Conservation (phyloP, 2,329 filamentous ascomycete species). For the Pleurostoma richardsiae region DNA sequence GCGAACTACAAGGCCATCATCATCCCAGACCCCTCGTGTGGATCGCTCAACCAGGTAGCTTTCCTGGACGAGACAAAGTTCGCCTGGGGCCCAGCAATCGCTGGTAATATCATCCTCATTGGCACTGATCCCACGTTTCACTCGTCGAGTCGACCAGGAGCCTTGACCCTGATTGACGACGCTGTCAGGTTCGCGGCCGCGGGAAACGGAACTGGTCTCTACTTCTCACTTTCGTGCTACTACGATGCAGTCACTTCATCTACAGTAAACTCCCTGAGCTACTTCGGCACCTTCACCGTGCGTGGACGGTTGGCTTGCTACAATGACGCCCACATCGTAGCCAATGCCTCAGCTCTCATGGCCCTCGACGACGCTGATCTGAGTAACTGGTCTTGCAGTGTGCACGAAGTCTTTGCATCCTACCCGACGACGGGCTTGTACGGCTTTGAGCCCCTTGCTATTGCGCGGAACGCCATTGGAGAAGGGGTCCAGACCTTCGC, state of each 20-base stretch:
- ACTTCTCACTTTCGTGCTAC: slow-evolving; percentile 36
- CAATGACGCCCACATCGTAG: slow-evolving; percentile 33
- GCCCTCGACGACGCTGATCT: slow-evolving; percentile 28
- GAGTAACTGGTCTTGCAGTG: slow-evolving; percentile 35
- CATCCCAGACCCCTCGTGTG: slow-evolving; percentile 31
- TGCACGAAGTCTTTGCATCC: slow-evolving; percentile 32
- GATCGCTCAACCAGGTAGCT: slow-evolving; percentile 18
- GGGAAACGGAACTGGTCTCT: slow-evolving; percentile 28
- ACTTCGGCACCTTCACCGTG: slow-evolving; percentile 32
- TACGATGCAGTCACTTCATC: slow-evolving; percentile 19
- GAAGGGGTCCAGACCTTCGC: slow-evolving; percentile 25
- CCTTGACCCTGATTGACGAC: slow-evolving; percentile 29
- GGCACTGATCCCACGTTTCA: slow-evolving; percentile 31
- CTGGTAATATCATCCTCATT: slow-evolving; percentile 34
- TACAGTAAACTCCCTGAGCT: slow-evolving; percentile 17
- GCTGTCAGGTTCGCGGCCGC: slow-evolving; percentile 27
- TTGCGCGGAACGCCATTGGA: slow-evolving; percentile 28
- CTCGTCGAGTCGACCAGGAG: slow-evolving; percentile 19
- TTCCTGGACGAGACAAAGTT: slow-evolving; percentile 32
- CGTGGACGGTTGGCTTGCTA: slow-evolving; percentile 31
- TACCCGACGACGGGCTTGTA: slow-evolving; percentile 27
- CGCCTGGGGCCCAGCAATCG: slow-evolving; percentile 31
- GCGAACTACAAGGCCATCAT: slow-evolving; percentile 38
- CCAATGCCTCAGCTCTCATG: slow-evolving; percentile 22
- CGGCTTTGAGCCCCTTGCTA: slow-evolving; percentile 32